Conservation (phyloP, 331 rosid genomes). For the Cydonia oblonga region DNA sequence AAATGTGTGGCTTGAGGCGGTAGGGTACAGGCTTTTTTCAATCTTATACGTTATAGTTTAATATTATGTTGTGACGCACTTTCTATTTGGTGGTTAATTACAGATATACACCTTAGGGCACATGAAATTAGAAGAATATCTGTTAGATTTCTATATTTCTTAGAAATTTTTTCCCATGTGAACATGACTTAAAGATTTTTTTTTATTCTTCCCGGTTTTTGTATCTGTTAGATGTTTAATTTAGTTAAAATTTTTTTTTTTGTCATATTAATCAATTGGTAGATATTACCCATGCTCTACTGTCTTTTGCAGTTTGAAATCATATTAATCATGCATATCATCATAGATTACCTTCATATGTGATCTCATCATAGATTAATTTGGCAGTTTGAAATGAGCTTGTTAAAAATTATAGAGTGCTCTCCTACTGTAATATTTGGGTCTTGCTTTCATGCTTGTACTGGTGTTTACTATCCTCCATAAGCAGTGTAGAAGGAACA, state of each 20-base stretch:
- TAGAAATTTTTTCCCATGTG: not conserved
- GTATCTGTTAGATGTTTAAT: not conserved
- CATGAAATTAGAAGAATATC: not conserved
- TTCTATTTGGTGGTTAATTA: not conserved
- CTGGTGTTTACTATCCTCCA: not conserved
- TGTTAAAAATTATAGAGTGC: not conserved
- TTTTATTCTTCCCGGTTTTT: not conserved
- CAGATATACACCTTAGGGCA: not conserved
- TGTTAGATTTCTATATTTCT: not conserved
- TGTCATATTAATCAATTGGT: not conserved
- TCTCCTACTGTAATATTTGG: not conserved
- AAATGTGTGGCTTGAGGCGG: not conserved
- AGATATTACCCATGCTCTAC: not conserved
- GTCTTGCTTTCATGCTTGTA: not conserved
- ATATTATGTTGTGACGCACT: not conserved
- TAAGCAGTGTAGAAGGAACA: not conserved
- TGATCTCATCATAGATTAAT: not conserved
- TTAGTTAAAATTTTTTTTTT: not conserved
- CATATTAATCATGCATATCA: not conserved
- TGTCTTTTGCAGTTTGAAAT: not conserved
- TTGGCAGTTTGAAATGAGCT: not conserved
- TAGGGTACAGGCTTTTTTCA: not conserved
- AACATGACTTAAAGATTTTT: not conserved
- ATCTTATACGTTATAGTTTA: not conserved
- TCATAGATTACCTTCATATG: not conserved